Base-by-base conservation (phyloP, 1,284 basidiomycete species). In the Rhodotorula mucilaginosa region DNA sequence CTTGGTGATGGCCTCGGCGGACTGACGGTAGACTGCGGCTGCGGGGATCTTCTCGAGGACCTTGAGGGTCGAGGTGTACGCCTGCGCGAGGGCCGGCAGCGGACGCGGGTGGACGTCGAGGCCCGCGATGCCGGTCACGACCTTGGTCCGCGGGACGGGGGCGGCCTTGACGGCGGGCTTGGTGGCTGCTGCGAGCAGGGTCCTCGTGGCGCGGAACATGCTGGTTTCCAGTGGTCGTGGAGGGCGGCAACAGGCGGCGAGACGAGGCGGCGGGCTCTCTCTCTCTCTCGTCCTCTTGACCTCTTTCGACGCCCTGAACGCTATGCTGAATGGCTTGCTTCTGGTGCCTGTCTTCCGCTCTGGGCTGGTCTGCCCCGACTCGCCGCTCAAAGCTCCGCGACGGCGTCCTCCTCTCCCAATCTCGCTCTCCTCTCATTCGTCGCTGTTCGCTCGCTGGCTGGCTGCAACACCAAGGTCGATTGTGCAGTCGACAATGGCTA, bases 11-110 rank as follows among this genome's bases (percentile, higher is more conserved):
- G 92, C 89, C 81, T 95, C 91, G 12, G 89, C 89, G 63, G 92
- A 89, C 83, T 97, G 95, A 69, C 92, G 88, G 84, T 97, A 99
- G 66, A 95, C 89, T 72, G 91, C 90, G 59, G 88, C 86, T 71
- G 85, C 82, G 18, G 96, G 95, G 71, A 97, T 87, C 65, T 85
- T 72, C 6, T 86, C 82, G 63, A 97, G 87, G 5, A 87, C 81
- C 31, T 86, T 81, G 64, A 98, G 88, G 2, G 95, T 98, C 65
- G 87, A 84, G 78, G 88, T 84, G 85, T 96, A 97, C 60, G 89
- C 89, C 77, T 87, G 82, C 65, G 85, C 81, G 75, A 99, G 87
- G 66, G 87, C 88, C 15, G 91, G 89, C 21, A 98, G 85, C 16
- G 93, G 92, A 72, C 90, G 85, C 29, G 85, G 87, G 83, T 92